A percentile compares a stretch with the other conserved stretches of the same genome.
Conservation (phyloP, 768 basidiomycete species). For the Termitomyces sp. region DNA sequence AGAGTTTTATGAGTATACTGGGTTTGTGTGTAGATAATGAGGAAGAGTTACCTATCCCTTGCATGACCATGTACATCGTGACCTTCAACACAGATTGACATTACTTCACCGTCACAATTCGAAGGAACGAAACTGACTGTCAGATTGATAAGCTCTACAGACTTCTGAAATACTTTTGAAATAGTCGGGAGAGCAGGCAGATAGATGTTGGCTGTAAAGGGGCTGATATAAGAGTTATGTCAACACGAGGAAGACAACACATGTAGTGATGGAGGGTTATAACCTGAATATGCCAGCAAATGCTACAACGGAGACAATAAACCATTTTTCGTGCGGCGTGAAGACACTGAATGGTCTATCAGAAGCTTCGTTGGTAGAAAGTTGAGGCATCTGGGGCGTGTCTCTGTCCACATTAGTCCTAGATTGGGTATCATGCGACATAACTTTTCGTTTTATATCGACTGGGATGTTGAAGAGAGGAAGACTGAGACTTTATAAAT, state of each 20-base stretch:
- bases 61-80: slow-evolving; percentile 71
- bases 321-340: slow-evolving; percentile 60
- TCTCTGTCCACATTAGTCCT: neutral
- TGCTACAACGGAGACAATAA: slow-evolving; percentile 56
- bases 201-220: slow-evolving; percentile 66
- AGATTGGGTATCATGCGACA: neutral
- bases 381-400: neutral
- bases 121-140: slow-evolving; percentile 48
- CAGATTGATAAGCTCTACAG: slow-evolving; percentile 71
- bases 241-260: neutral
- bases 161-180: slow-evolving; percentile 57
- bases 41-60: slow-evolving; percentile 47
- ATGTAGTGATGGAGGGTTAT: neutral
- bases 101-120: neutral
- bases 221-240: neutral
- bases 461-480: neutral
- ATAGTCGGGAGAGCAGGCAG: slow-evolving; percentile 76
- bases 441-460: neutral
- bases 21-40: neutral
- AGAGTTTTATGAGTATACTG: neutral
- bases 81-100: slow-evolving; percentile 29
- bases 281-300: slow-evolving; percentile 66
- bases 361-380: neutral
- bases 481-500: no score
- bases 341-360: slow-evolving; percentile 42